These are phyloP conservation scores for Coniferiporia sulphurascens DNA, from an alignment of 1,284 basidiomycete species.

Conservation along the genomic window DNA sequence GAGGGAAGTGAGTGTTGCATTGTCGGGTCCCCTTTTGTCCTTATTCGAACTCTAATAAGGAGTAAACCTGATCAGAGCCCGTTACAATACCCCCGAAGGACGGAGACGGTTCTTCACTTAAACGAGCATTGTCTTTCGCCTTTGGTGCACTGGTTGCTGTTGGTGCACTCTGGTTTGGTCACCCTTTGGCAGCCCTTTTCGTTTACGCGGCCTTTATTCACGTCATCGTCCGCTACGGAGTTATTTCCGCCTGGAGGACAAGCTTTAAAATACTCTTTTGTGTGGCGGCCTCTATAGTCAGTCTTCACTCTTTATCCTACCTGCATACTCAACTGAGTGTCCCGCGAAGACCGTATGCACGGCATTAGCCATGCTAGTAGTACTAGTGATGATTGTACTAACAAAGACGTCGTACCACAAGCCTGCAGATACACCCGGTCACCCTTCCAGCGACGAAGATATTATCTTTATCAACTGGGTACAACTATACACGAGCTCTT, in stretches of 20 bases:
- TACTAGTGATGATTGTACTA: neutral
- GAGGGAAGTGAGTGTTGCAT: too few relatives aligned
- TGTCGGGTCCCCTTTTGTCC: too few relatives aligned
- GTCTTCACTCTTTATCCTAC: neutral
- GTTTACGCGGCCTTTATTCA: neutral
- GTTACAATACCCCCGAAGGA: neutral
- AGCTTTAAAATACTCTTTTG: neutral
- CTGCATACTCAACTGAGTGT: neutral
- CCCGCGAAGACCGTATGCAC: neutral
- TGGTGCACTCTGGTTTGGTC: neutral
- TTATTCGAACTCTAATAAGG: neutral
- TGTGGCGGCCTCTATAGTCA: neutral
- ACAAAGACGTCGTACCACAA: neutral
- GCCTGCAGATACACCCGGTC: neutral
- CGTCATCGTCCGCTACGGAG: neutral
- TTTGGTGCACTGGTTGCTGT: neutral
- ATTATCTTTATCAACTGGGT: neutral
- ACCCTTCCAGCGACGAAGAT: too few relatives aligned
- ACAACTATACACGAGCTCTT: neutral
- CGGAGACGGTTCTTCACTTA: neutral
- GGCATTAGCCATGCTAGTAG: neutral
- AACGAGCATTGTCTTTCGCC: neutral
- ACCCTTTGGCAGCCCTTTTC: neutral
- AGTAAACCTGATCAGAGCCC: neutral
- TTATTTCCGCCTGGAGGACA: neutral